These are phyloP conservation scores for Magnusiomyces tetraspermus DNA, from an alignment of 1,139 yeast species.

Conservation along the genomic window DNA sequence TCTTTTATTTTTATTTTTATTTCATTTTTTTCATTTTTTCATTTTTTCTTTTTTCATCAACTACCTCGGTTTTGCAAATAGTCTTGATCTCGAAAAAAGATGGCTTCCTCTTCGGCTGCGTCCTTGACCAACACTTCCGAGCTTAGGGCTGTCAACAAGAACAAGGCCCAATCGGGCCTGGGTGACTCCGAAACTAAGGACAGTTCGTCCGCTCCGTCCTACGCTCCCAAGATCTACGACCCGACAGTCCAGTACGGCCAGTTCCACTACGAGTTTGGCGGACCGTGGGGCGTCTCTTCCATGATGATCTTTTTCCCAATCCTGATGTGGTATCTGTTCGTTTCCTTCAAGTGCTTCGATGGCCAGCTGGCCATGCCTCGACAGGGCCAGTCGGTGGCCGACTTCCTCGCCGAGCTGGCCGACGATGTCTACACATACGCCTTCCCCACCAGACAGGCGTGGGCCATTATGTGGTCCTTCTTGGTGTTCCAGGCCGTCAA, in stretches of 20 bases:
- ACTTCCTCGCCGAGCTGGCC: constrained; percentile 43
- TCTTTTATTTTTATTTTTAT: too few species aligned
- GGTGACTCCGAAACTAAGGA: too few species aligned
- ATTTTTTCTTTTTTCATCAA: too few species aligned
- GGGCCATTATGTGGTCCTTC: constrained; percentile 63
- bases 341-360: constrained; percentile 68
- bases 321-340: constrained; percentile 96
- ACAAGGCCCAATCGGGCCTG: too few species aligned
- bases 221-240: constrained; percentile 7
- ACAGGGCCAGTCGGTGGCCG: constrained; percentile 47
- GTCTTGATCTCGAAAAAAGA: too few species aligned
- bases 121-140: background rate
- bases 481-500: constrained; percentile 61
- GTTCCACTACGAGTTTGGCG: constrained; percentile 72
- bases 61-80: too few species aligned
- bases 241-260: constrained; percentile 14
- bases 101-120: background rate
- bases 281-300: constrained; percentile 83
- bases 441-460: constrained; percentile 56
- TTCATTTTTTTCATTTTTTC: too few species aligned
- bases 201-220: too few species aligned
- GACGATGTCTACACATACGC: constrained; percentile 47
- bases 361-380: constrained; percentile 67
- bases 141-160: too few species aligned
- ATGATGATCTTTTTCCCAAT: constrained; percentile 91